phyloP scores from a whole-genome alignment of 2,329 filamentous ascomycete species.

The Fusarium anguioides region DNA sequence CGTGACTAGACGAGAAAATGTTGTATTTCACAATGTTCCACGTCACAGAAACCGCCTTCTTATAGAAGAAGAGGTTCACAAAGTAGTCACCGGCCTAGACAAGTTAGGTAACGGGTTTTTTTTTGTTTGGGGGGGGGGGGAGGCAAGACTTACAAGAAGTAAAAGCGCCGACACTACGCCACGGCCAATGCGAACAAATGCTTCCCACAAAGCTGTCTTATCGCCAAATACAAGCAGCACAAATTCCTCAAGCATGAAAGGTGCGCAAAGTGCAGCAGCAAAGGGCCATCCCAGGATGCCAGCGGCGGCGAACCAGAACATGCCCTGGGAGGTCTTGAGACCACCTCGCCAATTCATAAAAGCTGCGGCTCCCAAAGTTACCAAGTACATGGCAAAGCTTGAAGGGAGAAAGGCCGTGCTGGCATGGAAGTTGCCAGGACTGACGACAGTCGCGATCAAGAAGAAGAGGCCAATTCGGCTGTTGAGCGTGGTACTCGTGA shows the following conservation, averaged over 20 bases:
- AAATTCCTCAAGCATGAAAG: constrained; percentile 83
- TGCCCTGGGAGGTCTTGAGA: constrained; percentile 81
- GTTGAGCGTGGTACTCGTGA: constrained; percentile 80
- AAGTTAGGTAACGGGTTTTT: not conserved
- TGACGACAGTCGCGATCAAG: constrained; percentile 78
- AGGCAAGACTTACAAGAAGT: constrained; percentile 69
- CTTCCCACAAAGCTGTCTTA: constrained; percentile 68
- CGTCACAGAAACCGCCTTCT: constrained; percentile 78
- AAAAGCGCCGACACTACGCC: constrained; percentile 74
- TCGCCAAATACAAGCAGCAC: constrained; percentile 66
- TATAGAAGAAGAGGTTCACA: constrained; percentile 88
- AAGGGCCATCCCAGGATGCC: constrained; percentile 95
- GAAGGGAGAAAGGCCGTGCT: constrained; percentile 89
- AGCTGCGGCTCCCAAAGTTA: constrained; percentile 84
- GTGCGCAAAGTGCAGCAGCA: constrained; percentile 81
- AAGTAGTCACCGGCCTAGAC: constrained; percentile 72
- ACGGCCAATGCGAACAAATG: constrained; percentile 70
- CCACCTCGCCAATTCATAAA: constrained; percentile 92
- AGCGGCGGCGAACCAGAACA: constrained; percentile 90
- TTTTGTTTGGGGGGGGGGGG: no score
- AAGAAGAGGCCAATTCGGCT: constrained; percentile 88
- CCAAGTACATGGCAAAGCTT: constrained; percentile 96
- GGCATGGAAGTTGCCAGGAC: constrained; percentile 93
- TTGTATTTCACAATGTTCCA: constrained; percentile 98
- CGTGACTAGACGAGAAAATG: constrained; percentile 83